Percentiles rank a stretch among this genome's conserved stretches.
Evolutionary conservation across 2,329 filamentous ascomycete genomes (phyloP).

Genomic region (Ceratocystis albifundus): DNA sequence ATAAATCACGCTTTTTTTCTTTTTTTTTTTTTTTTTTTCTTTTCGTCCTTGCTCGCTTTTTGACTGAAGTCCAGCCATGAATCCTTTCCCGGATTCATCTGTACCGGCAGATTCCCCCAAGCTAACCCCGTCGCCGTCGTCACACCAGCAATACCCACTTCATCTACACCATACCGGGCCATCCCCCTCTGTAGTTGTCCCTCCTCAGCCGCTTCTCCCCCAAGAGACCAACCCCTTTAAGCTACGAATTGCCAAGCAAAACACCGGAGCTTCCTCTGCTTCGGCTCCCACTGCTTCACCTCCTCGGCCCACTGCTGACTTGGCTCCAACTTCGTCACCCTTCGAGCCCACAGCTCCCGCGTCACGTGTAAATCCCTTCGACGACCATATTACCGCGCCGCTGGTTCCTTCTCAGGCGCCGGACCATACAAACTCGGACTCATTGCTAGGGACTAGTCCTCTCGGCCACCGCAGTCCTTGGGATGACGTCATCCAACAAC

Average conservation of each 20-base stretch:
- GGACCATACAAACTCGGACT: background rate
- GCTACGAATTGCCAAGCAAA: conserved; percentile 9
- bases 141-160: background rate
- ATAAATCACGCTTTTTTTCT: background rate
- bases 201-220: background rate
- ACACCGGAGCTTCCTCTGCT: conserved; percentile 2
- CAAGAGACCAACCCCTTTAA: conserved; percentile 18
- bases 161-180: background rate
- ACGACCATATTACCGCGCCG: background rate
- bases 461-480: background rate
- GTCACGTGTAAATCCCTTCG: background rate
- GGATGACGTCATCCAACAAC: conserved; percentile 14
- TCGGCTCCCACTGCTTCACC: background rate
- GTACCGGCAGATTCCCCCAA: background rate
- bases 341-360: background rate
- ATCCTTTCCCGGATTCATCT: background rate
- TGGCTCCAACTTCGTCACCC: background rate
- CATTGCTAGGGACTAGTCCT: conserved; percentile 20
- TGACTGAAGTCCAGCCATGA: background rate
- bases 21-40: background rate
- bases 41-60: background rate
- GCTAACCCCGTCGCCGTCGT: background rate
- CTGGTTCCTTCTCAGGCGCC: background rate
- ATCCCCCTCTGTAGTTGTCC: background rate
- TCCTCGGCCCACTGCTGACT: background rate